Evolutionary conservation across 352 stramenopile genomes (phyloP).

Genomic region (Globisporangium iwayamae): DNA sequence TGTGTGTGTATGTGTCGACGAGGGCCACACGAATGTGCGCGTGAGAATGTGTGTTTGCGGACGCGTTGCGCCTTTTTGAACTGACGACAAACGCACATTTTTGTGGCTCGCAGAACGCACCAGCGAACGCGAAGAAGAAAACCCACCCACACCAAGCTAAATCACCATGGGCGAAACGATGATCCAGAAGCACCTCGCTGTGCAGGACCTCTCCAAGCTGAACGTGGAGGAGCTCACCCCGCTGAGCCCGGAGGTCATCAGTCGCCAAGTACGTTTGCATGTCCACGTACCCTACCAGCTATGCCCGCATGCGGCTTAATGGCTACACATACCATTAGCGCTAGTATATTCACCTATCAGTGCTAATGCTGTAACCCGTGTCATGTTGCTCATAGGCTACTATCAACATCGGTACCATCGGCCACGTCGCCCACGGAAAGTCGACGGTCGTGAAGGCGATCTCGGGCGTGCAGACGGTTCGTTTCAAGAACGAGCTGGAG

Average conservation of each 20-base stretch:
- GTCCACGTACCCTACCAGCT: not conserved
- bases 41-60: not conserved
- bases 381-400: slow-evolving; percentile 86
- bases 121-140: slow-evolving; percentile 5
- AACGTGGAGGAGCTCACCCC: slow-evolving; percentile 96
- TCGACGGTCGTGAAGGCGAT: slow-evolving; percentile 99
- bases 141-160: not conserved
- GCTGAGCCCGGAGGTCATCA: slow-evolving; percentile 97
- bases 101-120: slow-evolving; percentile 5
- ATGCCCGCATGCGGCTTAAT: not conserved
- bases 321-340: not conserved
- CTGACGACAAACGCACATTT: slow-evolving; percentile 2
- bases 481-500: slow-evolving; percentile 99
- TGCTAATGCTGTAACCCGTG: not conserved
- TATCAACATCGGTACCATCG: slow-evolving; percentile 99
- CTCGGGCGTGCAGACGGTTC: slow-evolving; percentile 98
- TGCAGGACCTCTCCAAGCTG: slow-evolving; percentile 95
- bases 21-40: too few relatives aligned
- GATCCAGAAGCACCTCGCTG: slow-evolving; percentile 74
- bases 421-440: slow-evolving; percentile 99
- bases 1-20: too few relatives aligned
- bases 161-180: slow-evolving; percentile 52
- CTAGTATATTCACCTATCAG: too few relatives aligned
- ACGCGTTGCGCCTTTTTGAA: not conserved
- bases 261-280: slow-evolving; percentile 47